phyloP scores from a whole-genome alignment of 2,329 filamentous ascomycete species.

The Chrysoporthe deuterocubensis region DNA sequence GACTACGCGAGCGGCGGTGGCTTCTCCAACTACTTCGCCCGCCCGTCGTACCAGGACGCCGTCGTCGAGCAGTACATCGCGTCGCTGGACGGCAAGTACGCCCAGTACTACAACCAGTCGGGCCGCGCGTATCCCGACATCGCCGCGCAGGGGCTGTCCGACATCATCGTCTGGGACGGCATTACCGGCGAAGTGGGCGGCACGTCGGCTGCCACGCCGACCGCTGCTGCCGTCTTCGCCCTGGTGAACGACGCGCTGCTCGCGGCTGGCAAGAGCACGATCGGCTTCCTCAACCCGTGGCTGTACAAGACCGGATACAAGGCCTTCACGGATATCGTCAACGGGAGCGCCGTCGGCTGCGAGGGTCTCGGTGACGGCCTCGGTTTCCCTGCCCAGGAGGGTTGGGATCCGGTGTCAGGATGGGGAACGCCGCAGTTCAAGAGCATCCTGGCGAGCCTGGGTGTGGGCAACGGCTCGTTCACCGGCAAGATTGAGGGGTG shows the following conservation, averaged over 20 bases:
- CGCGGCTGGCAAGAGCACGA: conserved; percentile 48
- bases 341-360: conserved; percentile 46
- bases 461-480: conserved; percentile 17
- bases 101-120: conserved; percentile 47
- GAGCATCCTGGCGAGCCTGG: conserved; percentile 19
- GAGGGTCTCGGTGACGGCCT: conserved; percentile 20
- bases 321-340: conserved; percentile 46
- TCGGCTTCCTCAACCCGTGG: conserved; percentile 59
- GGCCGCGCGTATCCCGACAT: conserved; percentile 58
- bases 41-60: conserved; percentile 50
- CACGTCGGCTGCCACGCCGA: conserved; percentile 58
- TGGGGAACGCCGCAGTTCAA: conserved; percentile 47
- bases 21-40: conserved; percentile 55
- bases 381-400: conserved; percentile 40
- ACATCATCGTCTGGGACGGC: conserved; percentile 44
- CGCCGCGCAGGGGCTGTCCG: conserved; percentile 61
- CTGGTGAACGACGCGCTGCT: conserved; percentile 59
- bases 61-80: conserved; percentile 47
- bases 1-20: conserved; percentile 52
- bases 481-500: conserved; percentile 16
- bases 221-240: conserved; percentile 58
- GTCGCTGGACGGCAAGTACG: conserved; percentile 46
- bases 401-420: conserved; percentile 56
- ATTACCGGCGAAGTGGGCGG: conserved; percentile 40
- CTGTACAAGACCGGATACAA: conserved; percentile 48